Conservation (phyloP, 1,284 basidiomycete species). For the Papiliotrema laurentii region DNA sequence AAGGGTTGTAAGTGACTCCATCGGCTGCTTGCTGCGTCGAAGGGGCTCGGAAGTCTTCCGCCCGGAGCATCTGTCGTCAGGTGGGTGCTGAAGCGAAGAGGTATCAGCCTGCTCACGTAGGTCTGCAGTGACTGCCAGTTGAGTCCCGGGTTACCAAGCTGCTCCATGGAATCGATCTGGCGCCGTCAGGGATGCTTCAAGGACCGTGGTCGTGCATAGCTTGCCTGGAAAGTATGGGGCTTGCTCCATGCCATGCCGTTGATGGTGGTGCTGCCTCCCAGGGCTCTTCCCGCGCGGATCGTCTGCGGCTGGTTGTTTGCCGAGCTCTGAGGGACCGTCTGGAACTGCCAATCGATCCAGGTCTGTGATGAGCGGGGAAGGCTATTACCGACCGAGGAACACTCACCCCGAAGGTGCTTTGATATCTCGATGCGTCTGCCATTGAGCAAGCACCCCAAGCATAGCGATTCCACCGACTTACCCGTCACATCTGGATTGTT, state of each 20-base stretch:
- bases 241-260: slow-evolving; percentile 46
- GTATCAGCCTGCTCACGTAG: slow-evolving; percentile 17
- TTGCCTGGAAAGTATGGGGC: slow-evolving; percentile 32
- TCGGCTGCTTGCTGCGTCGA: slow-evolving; percentile 12
- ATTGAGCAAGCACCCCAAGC: background rate
- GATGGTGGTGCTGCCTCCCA: slow-evolving; percentile 44
- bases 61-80: slow-evolving; percentile 26
- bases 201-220: background rate
- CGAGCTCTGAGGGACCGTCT: slow-evolving; percentile 30
- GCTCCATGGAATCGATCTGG: slow-evolving; percentile 34
- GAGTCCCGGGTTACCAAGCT: slow-evolving; percentile 35
- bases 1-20: slow-evolving; percentile 21
- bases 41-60: slow-evolving; percentile 28
- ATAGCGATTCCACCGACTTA: slow-evolving; percentile 4
- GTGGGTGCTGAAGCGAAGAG: background rate
- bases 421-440: slow-evolving; percentile 17
- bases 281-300: slow-evolving; percentile 22
- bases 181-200: background rate
- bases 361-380: slow-evolving; percentile 11
- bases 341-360: slow-evolving; percentile 37
- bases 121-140: slow-evolving; percentile 33
- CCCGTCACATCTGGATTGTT: slow-evolving; percentile 22
- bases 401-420: slow-evolving; percentile 23
- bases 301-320: slow-evolving; percentile 21
- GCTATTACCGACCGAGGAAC: background rate